phyloP scores from a whole-genome alignment of 352 stramenopile genomes.

The Pythium pyrilobum region DNA sequence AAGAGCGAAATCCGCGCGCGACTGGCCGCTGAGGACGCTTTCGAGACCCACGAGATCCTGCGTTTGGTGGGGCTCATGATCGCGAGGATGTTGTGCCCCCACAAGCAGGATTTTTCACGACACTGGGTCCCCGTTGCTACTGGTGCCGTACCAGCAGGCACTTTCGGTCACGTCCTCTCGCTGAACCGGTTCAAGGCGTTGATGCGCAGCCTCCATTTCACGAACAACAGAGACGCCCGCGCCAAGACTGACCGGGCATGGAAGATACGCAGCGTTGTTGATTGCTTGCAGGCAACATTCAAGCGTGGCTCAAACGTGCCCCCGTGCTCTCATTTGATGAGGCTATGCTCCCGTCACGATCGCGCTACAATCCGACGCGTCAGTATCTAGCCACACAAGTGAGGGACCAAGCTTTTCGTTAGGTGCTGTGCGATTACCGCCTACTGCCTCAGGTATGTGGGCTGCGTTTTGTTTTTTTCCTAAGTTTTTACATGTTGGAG shows the following conservation, averaged over 20 bases:
- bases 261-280: conserved; percentile 9
- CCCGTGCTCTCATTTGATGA: conserved; percentile 12
- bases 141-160: conserved; percentile 4
- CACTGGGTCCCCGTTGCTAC: conserved; percentile 12
- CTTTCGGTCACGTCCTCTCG: conserved; percentile 5
- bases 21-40: neutral
- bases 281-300: conserved; percentile 5
- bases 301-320: neutral
- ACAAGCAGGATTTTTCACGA: conserved; percentile 8
- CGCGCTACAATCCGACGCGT: neutral
- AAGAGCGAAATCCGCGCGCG: neutral
- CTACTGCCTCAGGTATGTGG: conserved; percentile 17
- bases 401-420: conserved; percentile 13
- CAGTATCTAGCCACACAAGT: conserved; percentile 15
- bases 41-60: neutral
- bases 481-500: conserved; percentile 3
- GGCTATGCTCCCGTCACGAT: conserved; percentile 3
- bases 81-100: conserved; percentile 7
- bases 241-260: conserved; percentile 1
- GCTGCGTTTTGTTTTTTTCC: conserved; percentile 8
- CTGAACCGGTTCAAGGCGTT: conserved; percentile 1
- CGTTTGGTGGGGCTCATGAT: neutral
- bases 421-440: conserved; percentile 6
- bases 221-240: conserved; percentile 6
- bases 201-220: conserved; percentile 11